Conservation (phyloP, 2,329 filamentous ascomycete genomes). For the Aspergillus brasiliensis region DNA sequence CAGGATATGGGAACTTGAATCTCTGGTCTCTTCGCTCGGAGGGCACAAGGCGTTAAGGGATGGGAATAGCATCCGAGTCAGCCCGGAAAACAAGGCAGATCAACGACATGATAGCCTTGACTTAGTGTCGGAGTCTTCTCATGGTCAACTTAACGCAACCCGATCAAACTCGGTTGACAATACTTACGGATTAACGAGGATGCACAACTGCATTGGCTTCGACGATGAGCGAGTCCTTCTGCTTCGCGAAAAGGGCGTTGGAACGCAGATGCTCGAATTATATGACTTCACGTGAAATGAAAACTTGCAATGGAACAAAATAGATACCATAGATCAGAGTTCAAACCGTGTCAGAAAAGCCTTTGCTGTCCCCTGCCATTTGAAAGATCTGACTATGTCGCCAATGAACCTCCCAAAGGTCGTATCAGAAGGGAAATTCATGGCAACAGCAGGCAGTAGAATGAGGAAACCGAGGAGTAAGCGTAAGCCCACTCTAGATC, state of each 20-base stretch:
- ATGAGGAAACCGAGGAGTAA: background rate
- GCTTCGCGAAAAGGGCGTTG: conserved; percentile 68
- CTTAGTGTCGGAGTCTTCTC: conserved; percentile 7
- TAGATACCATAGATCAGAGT: background rate
- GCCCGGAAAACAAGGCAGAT: conserved; percentile 38
- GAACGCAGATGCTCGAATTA: conserved; percentile 73
- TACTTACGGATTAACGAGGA: conserved; percentile 46
- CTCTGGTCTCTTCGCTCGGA: conserved; percentile 56
- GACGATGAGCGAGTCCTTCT: conserved; percentile 92
- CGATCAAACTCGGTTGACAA: conserved; percentile 32
- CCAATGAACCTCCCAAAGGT: background rate
- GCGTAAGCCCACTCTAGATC: background rate
- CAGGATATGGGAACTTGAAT: conserved; percentile 87
- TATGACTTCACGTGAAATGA: conserved; percentile 77
- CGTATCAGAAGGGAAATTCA: too few relatives aligned
- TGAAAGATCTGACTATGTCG: background rate
- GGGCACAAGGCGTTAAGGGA: conserved; percentile 47
- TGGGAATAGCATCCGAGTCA: conserved; percentile 58
- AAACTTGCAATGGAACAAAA: background rate
- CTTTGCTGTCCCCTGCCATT: background rate
- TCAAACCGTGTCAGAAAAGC: background rate
- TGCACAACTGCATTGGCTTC: conserved; percentile 74
- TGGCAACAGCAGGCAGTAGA: background rate
- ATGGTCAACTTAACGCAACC: conserved; percentile 22
- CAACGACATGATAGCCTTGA: conserved; percentile 1